phyloP scores from a whole-genome alignment of 2,329 filamentous ascomycete species.

The Ophiostoma piceae region DNA sequence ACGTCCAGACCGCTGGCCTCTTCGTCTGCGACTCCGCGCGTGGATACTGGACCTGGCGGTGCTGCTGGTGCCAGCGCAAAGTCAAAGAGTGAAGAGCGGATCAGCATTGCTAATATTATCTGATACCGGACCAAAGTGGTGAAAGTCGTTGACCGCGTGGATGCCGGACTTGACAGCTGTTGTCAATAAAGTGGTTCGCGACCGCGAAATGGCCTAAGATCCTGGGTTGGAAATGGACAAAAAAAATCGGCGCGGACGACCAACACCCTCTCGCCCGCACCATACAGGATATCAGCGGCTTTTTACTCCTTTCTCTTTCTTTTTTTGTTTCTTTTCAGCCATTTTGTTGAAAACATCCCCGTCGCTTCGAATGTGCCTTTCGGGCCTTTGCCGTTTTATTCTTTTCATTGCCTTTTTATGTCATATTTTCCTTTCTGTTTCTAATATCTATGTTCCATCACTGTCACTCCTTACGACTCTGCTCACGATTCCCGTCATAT shows the following conservation, averaged over 20 bases:
- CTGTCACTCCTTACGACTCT: neutral
- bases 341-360: neutral
- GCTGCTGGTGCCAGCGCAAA: slow-evolving; percentile 24
- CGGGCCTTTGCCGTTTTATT: neutral
- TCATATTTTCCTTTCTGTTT: neutral
- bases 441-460: neutral
- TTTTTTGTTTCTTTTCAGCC: neutral
- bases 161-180: neutral
- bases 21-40: slow-evolving; percentile 1
- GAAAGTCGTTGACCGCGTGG: neutral
- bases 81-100: slow-evolving; percentile 40
- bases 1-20: neutral
- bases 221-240: neutral
- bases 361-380: neutral
- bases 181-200: neutral
- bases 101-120: slow-evolving; percentile 45
- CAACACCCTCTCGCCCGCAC: neutral
- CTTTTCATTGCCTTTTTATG: neutral
- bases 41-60: neutral
- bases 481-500: neutral
- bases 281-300: neutral
- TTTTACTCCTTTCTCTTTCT: neutral
- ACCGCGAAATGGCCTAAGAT: neutral
- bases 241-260: neutral
- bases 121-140: slow-evolving; percentile 11